phyloP scores from a whole-genome alignment of 805 yeast species.

The Kuraishia floccosa region DNA sequence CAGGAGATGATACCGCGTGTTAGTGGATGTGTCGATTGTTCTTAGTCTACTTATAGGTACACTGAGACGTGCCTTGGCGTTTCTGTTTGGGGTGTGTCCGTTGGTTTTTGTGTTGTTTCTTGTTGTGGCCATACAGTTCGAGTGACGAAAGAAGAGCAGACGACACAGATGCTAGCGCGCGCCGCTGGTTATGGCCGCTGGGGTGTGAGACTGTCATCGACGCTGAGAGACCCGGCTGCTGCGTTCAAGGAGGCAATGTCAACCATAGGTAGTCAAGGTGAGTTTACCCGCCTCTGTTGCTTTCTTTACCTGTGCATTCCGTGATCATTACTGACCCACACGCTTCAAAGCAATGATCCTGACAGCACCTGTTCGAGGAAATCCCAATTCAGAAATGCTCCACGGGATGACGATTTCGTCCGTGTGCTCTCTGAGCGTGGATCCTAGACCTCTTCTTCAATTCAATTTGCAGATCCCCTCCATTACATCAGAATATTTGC shows the following conservation, averaged over 20 bases:
- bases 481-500: slow-evolving; percentile 58
- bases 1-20: too few species aligned
- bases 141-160: too few species aligned
- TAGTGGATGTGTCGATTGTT: too few species aligned
- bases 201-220: too few species aligned
- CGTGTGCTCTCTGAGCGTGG: slow-evolving; percentile 68
- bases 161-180: too few species aligned
- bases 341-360: slow-evolving; percentile 35
- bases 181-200: too few species aligned
- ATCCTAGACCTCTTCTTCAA: slow-evolving; percentile 69
- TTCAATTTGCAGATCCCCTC: slow-evolving; percentile 86
- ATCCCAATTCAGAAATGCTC: slow-evolving; percentile 11
- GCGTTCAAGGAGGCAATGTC: slow-evolving; percentile 21
- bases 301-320: slow-evolving; percentile 1
- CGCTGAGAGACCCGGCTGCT: too few species aligned
- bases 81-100: too few species aligned
- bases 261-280: slow-evolving; percentile 22
- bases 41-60: too few species aligned
- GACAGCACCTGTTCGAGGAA: slow-evolving; percentile 30
- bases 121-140: too few species aligned
- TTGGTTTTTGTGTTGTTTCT: too few species aligned
- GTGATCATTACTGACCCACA: slow-evolving; percentile 4
- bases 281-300: slow-evolving; percentile 7
- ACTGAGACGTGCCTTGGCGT: too few species aligned
- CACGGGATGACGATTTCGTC: slow-evolving; percentile 85